Evolutionary conservation across 2,329 filamentous ascomycete genomes (phyloP), one percentile per base, ranked within the genome.

Genomic region (Colletotrichum lupini): DNA sequence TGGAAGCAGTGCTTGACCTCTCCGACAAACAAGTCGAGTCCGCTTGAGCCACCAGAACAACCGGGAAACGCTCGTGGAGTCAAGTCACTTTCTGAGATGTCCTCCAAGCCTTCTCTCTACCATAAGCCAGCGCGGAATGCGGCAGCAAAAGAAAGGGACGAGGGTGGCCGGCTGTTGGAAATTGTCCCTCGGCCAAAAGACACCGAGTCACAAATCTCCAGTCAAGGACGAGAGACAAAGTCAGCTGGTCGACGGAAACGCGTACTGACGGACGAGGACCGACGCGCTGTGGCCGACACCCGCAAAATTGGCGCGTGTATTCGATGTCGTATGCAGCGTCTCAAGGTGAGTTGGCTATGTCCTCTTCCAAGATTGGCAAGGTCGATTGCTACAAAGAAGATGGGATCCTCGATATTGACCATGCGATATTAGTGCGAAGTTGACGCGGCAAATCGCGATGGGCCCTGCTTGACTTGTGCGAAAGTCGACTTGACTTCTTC

Each of bases 261-360:
- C 2, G 19, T 30, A 1, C 80, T 82, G 42, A 75, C 76, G 1
- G 75, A 77, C 7, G 71, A 76, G 16, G 74, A 77, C 19, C 78
- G 82, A 5, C 75, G 78, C n/a, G 77, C 81, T 58, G 83, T 82
- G 1, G 79, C 79, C 28, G 77, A 79, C 16, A 84, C 83, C 1
- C 79, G 83, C 14, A 78, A 75, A 12, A 75, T 79, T 22, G 82
- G 81, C 32, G 85, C 85, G 0, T 87, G 86, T 62, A 77, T 87
- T 19, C 81, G 85, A 14, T 87, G 85, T 75, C 82, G 83, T 42
- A 83, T 83, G 68, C 85, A 87, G 74, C 83, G 83, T 19, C 79
- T 85, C 62, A 80, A 81, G 26, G 86, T 87, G 81, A 75, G 85
- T 80, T 59, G 37, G 9, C 64, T 28, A 59, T 11, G 11, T 42